Conservation (phyloP, 148 eudicot genomes). For the Cornus florida region DNA sequence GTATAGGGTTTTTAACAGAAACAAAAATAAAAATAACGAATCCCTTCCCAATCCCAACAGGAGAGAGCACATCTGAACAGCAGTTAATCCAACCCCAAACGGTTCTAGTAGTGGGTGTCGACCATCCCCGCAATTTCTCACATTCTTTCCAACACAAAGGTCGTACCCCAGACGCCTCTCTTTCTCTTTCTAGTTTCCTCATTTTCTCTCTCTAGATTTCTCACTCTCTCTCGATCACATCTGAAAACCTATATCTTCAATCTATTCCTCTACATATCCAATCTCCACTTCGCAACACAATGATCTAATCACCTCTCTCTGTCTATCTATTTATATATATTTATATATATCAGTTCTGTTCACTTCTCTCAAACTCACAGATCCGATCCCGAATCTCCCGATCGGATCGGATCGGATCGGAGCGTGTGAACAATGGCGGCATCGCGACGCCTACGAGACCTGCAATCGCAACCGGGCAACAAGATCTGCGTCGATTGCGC, state of each 20-base stretch:
- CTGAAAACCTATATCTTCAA: not conserved
- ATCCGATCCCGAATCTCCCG: constrained; percentile 13
- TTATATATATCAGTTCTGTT: not conserved
- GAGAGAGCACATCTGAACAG: too few relatives aligned
- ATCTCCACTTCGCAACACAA: not conserved
- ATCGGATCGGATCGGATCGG: constrained; percentile 7
- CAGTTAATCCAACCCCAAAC: not conserved
- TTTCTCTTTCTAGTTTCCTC: not conserved
- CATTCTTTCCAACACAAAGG: not conserved
- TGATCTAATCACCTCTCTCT: not conserved
- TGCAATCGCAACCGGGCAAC: constrained; percentile 76
- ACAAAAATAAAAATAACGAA: too few relatives aligned
- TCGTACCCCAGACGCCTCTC: not conserved
- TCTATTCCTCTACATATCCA: not conserved
- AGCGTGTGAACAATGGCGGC: constrained; percentile 44
- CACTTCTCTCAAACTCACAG: constrained; percentile 2
- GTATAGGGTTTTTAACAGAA: too few relatives aligned
- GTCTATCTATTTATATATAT: not conserved
- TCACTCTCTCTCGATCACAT: not conserved
- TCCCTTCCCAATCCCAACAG: too few relatives aligned
- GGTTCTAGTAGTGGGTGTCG: not conserved
- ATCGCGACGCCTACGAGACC: constrained; percentile 70
- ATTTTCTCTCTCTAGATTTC: not conserved
- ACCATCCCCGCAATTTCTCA: not conserved
- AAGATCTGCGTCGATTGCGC: constrained; percentile 73